These are phyloP conservation scores for Calendula officinalis DNA, from an alignment of 129 eudicot genomes.

Conservation along the genomic window DNA sequence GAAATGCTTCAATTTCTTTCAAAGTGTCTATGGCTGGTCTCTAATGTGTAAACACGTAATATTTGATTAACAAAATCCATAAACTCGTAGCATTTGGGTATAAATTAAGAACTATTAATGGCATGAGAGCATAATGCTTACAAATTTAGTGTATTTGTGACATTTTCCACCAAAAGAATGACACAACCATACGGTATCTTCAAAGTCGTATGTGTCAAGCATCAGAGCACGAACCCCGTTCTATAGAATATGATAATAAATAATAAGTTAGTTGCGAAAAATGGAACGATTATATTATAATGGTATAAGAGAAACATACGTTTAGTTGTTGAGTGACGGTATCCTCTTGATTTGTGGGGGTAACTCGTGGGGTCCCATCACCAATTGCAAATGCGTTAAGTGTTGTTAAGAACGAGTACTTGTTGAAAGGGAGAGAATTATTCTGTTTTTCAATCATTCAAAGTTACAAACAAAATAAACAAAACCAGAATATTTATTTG, in stretches of 20 bases:
- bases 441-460: slow-evolving; percentile 32
- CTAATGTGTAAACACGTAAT: slow-evolving; percentile 31
- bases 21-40: slow-evolving; percentile 62
- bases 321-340: slow-evolving; percentile 71
- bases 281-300: neutral
- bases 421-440: slow-evolving; percentile 84
- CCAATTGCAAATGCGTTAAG: slow-evolving; percentile 84
- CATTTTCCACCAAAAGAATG: slow-evolving; percentile 89
- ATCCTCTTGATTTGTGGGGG: slow-evolving; percentile 77
- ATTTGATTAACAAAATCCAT: neutral
- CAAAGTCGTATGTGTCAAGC: slow-evolving; percentile 87
- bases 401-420: slow-evolving; percentile 81
- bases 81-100: neutral
- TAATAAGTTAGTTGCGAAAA: neutral
- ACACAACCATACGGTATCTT: slow-evolving; percentile 83
- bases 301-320: slow-evolving; percentile 38
- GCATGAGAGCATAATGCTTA: slow-evolving; percentile 32
- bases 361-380: slow-evolving; percentile 51
- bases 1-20: slow-evolving; percentile 77
- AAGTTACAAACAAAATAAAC: slow-evolving; percentile 3
- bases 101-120: neutral
- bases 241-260: slow-evolving; percentile 30
- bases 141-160: slow-evolving; percentile 73
- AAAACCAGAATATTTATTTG: neutral
- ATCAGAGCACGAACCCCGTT: slow-evolving; percentile 93